Evolutionary conservation across 345 rosid species (phyloP).

Genomic region (Citrus trifoliata): DNA sequence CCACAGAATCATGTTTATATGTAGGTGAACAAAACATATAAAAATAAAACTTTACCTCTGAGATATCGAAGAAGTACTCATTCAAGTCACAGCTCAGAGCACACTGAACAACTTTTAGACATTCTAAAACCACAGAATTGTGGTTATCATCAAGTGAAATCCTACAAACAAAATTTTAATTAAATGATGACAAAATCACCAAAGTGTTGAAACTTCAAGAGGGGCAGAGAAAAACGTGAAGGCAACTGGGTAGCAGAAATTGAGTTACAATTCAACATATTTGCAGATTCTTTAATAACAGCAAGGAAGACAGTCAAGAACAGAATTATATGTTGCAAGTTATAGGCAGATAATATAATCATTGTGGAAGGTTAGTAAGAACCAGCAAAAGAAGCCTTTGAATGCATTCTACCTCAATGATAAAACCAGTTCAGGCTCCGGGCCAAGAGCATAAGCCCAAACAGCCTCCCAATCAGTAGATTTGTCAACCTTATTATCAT

Average conservation of each 20-base stretch:
- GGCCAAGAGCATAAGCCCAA: constrained; percentile 94
- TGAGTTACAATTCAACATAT: background rate
- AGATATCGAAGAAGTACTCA: constrained; percentile 54
- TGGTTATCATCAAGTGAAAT: constrained; percentile 91
- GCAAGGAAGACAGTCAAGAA: background rate
- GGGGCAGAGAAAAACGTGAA: background rate
- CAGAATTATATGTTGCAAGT: background rate
- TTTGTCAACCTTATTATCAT: constrained; percentile 24
- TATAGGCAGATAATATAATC: constrained; percentile 1
- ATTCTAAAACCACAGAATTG: constrained; percentile 67
- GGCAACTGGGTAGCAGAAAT: background rate
- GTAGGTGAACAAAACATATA: background rate
- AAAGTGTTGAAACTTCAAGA: background rate
- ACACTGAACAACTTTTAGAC: constrained; percentile 64
- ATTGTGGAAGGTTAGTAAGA: background rate
- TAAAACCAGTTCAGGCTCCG: constrained; percentile 90
- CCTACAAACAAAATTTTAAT: constrained; percentile 40
- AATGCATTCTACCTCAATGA: constrained; percentile 58
- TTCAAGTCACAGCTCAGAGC: constrained; percentile 66
- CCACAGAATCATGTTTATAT: background rate
- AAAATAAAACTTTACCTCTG: constrained; percentile 55
- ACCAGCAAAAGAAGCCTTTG: constrained; percentile 2
- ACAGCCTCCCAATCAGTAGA: constrained; percentile 83
- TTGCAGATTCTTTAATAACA: background rate
- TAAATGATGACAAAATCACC: background rate